Evolutionary conservation across 768 basidiomycete genomes (phyloP).

Genomic region (Mycena latifolia): DNA sequence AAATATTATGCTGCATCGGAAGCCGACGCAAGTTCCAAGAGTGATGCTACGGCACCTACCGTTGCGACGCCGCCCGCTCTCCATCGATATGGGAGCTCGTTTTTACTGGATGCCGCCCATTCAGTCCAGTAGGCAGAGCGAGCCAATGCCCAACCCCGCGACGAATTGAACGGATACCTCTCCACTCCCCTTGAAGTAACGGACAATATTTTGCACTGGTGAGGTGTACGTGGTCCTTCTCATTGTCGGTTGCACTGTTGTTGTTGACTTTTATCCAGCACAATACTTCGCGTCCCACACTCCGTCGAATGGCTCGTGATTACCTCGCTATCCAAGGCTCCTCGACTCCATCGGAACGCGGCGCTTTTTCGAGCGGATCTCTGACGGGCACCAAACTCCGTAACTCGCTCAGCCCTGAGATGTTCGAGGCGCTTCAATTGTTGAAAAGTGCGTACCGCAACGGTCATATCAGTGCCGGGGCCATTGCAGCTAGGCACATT

Average conservation of each 20-base stretch:
- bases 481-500: neutral
- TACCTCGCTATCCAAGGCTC: constrained; percentile 44
- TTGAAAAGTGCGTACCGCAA: constrained; percentile 31
- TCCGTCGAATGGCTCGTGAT: constrained; percentile 29
- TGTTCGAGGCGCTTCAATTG: constrained; percentile 32
- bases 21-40: neutral
- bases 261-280: constrained; percentile 10
- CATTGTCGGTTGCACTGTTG: too few species aligned
- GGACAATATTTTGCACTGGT: constrained; percentile 3
- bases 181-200: neutral
- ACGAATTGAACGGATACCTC: too few species aligned
- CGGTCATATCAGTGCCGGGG: neutral
- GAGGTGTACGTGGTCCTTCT: constrained; percentile 1
- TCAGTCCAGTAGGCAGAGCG: constrained; percentile 24
- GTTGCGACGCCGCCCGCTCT: neutral
- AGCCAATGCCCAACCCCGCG: neutral
- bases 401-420: constrained; percentile 25
- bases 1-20: neutral
- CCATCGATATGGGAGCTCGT: constrained; percentile 10
- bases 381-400: constrained; percentile 34
- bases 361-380: constrained; percentile 43
- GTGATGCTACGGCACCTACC: neutral
- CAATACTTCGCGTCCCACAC: constrained; percentile 25
- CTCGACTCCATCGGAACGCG: constrained; percentile 40
- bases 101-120: constrained; percentile 7